Percentiles rank a stretch among this genome's conserved stretches.
Conservation (phyloP, 331 rosid species). For the Cydonia oblonga region DNA sequence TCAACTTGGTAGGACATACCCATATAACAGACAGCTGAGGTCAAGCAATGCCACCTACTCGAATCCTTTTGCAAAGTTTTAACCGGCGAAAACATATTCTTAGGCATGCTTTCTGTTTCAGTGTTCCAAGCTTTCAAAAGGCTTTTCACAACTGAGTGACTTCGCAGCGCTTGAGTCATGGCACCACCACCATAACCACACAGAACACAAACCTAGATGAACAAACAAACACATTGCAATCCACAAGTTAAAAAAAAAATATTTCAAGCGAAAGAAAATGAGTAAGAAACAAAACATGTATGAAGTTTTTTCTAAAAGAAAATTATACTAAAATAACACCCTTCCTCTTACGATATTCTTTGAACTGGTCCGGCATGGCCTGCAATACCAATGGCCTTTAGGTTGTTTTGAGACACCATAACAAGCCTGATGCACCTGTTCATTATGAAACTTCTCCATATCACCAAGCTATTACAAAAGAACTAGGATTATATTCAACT, state of each 20-base stretch:
- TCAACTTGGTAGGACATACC: constrained; percentile 7
- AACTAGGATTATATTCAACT: constrained; percentile 8
- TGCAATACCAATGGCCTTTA: constrained; percentile 51
- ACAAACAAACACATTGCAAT: not conserved
- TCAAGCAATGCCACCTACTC: constrained; percentile 11
- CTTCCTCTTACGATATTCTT: constrained; percentile 32
- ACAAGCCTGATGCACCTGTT: constrained; percentile 67
- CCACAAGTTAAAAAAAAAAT: not conserved
- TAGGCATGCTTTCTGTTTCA: constrained; percentile 20
- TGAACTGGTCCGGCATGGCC: constrained; percentile 50
- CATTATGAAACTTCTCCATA: constrained; percentile 9
- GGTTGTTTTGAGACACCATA: constrained; percentile 51
- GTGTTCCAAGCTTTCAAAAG: constrained; percentile 38
- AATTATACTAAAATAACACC: not conserved
- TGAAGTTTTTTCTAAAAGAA: not conserved
- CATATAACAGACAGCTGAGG: constrained; percentile 10
- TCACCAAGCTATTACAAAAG: constrained; percentile 1
- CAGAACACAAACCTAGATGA: constrained; percentile 49
- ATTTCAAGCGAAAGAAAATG: not conserved
- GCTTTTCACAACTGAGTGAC: constrained; percentile 36
- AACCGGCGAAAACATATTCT: constrained; percentile 11
- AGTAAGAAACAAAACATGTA: not conserved
- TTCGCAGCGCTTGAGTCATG: constrained; percentile 49
- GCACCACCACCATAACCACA: constrained; percentile 80
- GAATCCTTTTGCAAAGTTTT: constrained; percentile 15